Evolutionary conservation across 2,329 filamentous ascomycete genomes (phyloP), one percentile per base, ranked within the genome.

Genomic region (Bisporella sp.): DNA sequence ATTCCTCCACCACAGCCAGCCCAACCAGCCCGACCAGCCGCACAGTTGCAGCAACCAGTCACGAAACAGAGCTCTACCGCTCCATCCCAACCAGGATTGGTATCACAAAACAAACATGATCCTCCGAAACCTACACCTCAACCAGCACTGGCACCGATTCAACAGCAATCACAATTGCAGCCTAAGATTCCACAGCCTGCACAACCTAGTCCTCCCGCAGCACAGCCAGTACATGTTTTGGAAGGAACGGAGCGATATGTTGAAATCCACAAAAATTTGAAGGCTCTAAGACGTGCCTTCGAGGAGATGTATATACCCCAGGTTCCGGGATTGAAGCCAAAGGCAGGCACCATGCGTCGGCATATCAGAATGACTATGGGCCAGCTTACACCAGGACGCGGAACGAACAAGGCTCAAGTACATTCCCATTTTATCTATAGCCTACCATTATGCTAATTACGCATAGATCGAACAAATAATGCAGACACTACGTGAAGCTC

Each of bases 301-400:
- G 69, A 87, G 47, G 62, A 64, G 2, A 68, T 75, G 4, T 73
- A 83, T 58, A 73, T 73, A 4, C 80, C 81, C 59, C 69, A 72
- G 28, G 79, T 84, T 65, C 60, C 65, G 56, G 67, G 62, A 2
- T 68, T 90, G 31, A 89, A 88, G 66, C 73, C 75, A 47, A 76
- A 79, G 35, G 76, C 89, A 63, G 85, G 87, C 33, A 79, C 89
- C 49, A 81, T 87, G 73, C 77, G 88, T 40, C 75, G 88, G 52
- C 78, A 83, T 41, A 82, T 93, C 48, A 78, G 79, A 39, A 86
- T 84, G 60, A 82, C 77, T 13, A 77, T 92, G 49, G 88, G 89
- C 5, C 87, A 93, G 64, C 69, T 90, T 31, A 85, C 82, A 1
- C 77, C 76, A 39, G 84, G 79, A 50, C 83, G 78, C 58, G 78